phyloP scores from a whole-genome alignment of 345 rosid species.

The Heritiera littoralis region DNA sequence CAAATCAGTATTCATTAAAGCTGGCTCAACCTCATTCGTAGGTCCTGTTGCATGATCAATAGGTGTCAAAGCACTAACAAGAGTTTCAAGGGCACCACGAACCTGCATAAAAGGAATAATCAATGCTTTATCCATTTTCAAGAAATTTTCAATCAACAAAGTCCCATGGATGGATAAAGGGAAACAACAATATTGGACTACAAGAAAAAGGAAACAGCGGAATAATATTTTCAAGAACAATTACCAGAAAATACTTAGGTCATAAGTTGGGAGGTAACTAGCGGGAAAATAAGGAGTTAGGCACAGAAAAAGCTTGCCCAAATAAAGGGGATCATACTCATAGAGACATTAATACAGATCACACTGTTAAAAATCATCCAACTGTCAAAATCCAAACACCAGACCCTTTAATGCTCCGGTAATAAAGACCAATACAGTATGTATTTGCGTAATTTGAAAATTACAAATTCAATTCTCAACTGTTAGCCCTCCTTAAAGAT shows the following conservation, averaged over 20 bases:
- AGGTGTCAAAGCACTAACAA: slow-evolving; percentile 87
- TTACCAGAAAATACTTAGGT: background rate
- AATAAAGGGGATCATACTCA: background rate
- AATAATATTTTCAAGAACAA: background rate
- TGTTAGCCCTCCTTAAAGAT: background rate
- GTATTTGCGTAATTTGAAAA: background rate
- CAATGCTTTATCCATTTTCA: slow-evolving; percentile 3
- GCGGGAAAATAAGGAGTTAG: background rate
- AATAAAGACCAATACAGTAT: background rate
- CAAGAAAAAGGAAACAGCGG: background rate
- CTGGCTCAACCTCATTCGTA: slow-evolving; percentile 79
- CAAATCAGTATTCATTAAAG: slow-evolving; percentile 93
- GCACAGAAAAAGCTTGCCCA: background rate
- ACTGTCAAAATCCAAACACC: background rate
- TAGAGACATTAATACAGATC: background rate
- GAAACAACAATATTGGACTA: background rate
- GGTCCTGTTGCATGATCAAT: slow-evolving; percentile 74
- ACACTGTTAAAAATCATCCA: background rate
- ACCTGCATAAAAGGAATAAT: slow-evolving; percentile 46
- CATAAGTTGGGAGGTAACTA: background rate
- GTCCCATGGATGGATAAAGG: background rate
- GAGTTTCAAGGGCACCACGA: slow-evolving; percentile 94
- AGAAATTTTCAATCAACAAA: background rate
- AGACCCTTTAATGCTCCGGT: background rate
- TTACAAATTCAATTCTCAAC: background rate